Base-by-base conservation (phyloP, 1,139 yeast genomes). In the Geotrichum aggregatum region DNA sequence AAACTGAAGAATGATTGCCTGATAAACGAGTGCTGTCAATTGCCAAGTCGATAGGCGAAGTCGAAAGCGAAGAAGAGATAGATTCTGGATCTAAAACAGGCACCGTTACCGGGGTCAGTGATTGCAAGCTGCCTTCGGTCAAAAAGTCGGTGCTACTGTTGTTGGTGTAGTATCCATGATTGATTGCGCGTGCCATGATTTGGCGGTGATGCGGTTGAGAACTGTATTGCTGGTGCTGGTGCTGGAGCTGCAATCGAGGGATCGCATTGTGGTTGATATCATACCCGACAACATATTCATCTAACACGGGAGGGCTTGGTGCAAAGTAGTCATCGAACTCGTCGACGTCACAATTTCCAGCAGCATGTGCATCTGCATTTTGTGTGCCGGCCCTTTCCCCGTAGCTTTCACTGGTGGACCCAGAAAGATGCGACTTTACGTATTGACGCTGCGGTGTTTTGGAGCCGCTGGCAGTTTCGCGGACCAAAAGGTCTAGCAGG, bases 401-500 rank as follows among this genome's bases (percentile, higher is more conserved):
- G 19, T n/a, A n/a, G n/a, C n/a, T n/a, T n/a, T n/a, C n/a, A n/a
- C n/a, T n/a, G n/a, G n/a, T n/a, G n/a, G n/a, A n/a, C n/a, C 2
- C 14, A n/a, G 5, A 13, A n/a, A 16, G 21, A n/a, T 6, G n/a
- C 13, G 24, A 44, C 30, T 24, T 14, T 4, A 14, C 19, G 8
- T 6, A 28, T 21, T 7, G 26, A 10, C 16, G 46, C n/a, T 22
- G 50, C 18, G 35, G 51, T 14, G 42, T 30, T 35, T 42, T 42
- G 13, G 36, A n/a, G 6, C 49, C 47, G n/a, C 39, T 21, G 11
- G 42, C 44, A 6, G 54, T 52, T 38, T 52, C 54, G 14, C 35
- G 22, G 7, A 52, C 46, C 19, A 52, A 26, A 11, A 52, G 28
- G 13, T 52, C 54, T 13, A 52, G 43, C 5, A 52, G 46, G 19